These are phyloP conservation scores for Odontarrhena argentea DNA, from an alignment of 345 rosid genomes.

Conservation along the genomic window DNA sequence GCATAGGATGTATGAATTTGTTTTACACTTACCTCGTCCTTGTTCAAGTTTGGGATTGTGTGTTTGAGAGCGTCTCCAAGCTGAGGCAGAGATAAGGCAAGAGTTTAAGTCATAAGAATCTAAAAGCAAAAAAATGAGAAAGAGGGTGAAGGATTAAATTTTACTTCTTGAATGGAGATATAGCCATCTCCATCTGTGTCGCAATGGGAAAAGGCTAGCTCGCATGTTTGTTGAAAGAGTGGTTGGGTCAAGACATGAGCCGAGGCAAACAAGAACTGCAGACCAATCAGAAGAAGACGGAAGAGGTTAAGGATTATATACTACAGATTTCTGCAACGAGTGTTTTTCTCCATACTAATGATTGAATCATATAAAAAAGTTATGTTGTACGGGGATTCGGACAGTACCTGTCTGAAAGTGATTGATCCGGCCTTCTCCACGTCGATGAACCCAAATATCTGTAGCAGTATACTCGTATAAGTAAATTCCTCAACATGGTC, in stretches of 20 bases:
- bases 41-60: conserved; percentile 54
- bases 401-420: conserved; percentile 83
- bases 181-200: conserved; percentile 49
- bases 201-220: conserved; percentile 64
- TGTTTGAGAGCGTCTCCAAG: conserved; percentile 59
- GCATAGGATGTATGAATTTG: neutral
- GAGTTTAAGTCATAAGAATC: conserved; percentile 22
- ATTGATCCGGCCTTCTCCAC: conserved; percentile 72
- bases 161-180: conserved; percentile 67
- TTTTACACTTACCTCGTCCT: conserved; percentile 56
- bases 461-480: conserved; percentile 36
- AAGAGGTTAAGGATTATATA: neutral
- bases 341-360: neutral
- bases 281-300: conserved; percentile 29
- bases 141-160: neutral
- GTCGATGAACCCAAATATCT: conserved; percentile 87
- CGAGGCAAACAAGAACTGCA: conserved; percentile 85
- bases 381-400: conserved; percentile 8
- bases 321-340: neutral
- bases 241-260: conserved; percentile 73
- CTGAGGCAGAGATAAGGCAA: conserved; percentile 46
- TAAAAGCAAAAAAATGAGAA: conserved; percentile 23
- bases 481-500: neutral
- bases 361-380: conserved; percentile 4
- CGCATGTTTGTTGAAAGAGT: conserved; percentile 66